A percentile compares a stretch with the other conserved stretches of the same genome.
Conservation (phyloP, 495 filamentous ascomycete species). For the Xylaria flabelliformis region DNA sequence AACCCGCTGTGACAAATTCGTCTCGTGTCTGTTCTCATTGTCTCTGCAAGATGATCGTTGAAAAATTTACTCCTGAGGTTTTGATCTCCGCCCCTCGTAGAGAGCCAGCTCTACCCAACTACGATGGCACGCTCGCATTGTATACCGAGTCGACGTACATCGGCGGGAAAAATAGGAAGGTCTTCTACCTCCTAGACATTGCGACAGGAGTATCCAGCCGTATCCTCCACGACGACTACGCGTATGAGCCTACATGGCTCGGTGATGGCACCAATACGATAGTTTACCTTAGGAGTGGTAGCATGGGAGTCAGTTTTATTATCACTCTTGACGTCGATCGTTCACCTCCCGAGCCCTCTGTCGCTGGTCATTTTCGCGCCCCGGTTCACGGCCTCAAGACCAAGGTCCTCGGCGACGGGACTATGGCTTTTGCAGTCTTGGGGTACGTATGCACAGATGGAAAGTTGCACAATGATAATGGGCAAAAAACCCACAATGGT, state of each 20-base stretch:
- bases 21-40: background rate
- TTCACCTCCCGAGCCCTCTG: constrained; percentile 15
- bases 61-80: constrained; percentile 34
- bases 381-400: constrained; percentile 32
- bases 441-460: constrained; percentile 30
- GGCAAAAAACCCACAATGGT: constrained; percentile 25
- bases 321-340: constrained; percentile 28
- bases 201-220: constrained; percentile 25
- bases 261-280: constrained; percentile 29
- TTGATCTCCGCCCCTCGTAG: constrained; percentile 32
- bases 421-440: constrained; percentile 33
- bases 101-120: constrained; percentile 32
- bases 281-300: constrained; percentile 31
- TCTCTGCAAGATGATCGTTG: constrained; percentile 28
- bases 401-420: constrained; percentile 31
- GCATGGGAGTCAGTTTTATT: constrained; percentile 34
- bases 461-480: constrained; percentile 25
- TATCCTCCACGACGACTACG: constrained; percentile 31
- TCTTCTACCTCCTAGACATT: constrained; percentile 35
- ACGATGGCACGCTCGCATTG: constrained; percentile 37
- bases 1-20: background rate
- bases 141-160: constrained; percentile 37
- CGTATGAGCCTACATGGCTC: constrained; percentile 36
- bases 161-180: constrained; percentile 30
- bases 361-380: constrained; percentile 30